Conservation (phyloP, 306 rosid genomes). For the Neltuma alba region DNA sequence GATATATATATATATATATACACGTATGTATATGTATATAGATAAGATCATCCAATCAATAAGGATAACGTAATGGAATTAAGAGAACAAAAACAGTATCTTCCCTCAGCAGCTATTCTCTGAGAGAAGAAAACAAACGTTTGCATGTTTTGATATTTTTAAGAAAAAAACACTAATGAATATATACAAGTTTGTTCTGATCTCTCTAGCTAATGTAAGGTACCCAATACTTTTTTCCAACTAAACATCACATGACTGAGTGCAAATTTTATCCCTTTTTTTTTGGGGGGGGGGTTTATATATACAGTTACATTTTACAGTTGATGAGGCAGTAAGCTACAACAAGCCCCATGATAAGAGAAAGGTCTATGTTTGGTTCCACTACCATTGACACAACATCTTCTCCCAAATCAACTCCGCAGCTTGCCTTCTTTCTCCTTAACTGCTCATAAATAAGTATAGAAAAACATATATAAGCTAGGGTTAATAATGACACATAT, state of each 20-base stretch:
- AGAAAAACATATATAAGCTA: not conserved
- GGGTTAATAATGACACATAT: not conserved
- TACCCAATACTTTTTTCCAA: not conserved
- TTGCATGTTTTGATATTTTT: not conserved
- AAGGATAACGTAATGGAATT: not conserved
- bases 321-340: constrained; percentile 63
- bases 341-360: constrained; percentile 68
- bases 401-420: constrained; percentile 71
- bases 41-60: not conserved
- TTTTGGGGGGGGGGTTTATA: not conserved
- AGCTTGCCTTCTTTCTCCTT: constrained; percentile 58
- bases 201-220: not conserved
- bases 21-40: too few relatives aligned
- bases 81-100: not conserved
- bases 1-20: too few relatives aligned
- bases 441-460: constrained; percentile 44
- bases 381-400: constrained; percentile 76
- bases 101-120: not conserved
- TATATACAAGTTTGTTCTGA: not conserved
- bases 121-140: not conserved
- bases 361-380: constrained; percentile 63
- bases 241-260: not conserved
- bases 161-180: not conserved
- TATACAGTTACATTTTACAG: constrained; percentile 47
- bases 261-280: not conserved